Evolutionary conservation across 495 filamentous ascomycete genomes (phyloP), one percentile per base, ranked within the genome.

Genomic region (Bacidia rubella): DNA sequence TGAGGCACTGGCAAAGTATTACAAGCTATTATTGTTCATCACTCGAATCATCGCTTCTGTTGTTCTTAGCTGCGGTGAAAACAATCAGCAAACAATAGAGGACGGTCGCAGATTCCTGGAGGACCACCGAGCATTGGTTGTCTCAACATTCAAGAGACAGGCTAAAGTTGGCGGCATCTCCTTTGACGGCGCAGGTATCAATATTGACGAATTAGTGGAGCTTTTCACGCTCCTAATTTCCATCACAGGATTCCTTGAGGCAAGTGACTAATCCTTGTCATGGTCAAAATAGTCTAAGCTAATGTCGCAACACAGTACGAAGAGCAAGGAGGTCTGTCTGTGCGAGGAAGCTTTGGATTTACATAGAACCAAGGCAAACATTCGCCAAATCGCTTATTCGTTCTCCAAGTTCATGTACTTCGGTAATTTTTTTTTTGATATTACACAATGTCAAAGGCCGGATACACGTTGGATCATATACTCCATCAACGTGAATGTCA

Each of bases 71-170:
- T 73, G 86, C 2, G 90, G 93, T 0, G 69, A 80, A 10, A 82
- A 90, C 57, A 96, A 96, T 64, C 78, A 83, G 51, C 76, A 81
- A 51, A 81, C 78, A 11, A 65, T 90, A 49, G 72, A 82, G 23
- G 84, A 88, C 58, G 88, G 79, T 12, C 75, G 80, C 27, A 63
- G 67, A 15, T 97, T 99, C 66, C 68, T 97, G 49, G 66, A 71
- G 20, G 84, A 90, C 56, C 89, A 94, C 63, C 70, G 92, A 51
- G 74, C 78, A 54, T 73, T 85, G 55, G 83, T 95, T 54, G 79
- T 93, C 55, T 82, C 87, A 19, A 79, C 93, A n/a, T 86, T 97
- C 62, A 99, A 99, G 67, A 75, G 87, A 44, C 83, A 83, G 62
- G 87, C 86, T 1, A 83, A 81, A 38, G 85, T 95, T 54, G 87